Evolutionary conservation across 2,329 filamentous ascomycete species (phyloP).

Genomic region (Stromatinia cepivora): DNA sequence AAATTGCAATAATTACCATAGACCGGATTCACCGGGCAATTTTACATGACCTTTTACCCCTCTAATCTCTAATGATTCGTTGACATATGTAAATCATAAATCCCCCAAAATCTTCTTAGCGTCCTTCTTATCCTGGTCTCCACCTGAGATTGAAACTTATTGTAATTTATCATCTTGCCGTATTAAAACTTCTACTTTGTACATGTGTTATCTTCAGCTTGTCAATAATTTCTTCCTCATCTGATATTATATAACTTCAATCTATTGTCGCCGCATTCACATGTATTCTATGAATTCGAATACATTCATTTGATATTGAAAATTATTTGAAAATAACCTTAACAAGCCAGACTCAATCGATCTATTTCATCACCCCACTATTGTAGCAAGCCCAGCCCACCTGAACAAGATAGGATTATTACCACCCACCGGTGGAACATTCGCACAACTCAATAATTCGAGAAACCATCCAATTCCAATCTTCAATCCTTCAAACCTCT

Average conservation of each 20-base stretch:
- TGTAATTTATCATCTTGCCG: not conserved
- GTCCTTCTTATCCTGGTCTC: not conserved
- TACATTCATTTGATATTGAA: not conserved
- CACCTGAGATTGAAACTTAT: not conserved
- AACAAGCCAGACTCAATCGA: no score
- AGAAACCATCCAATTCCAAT: not conserved
- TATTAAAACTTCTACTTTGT: not conserved
- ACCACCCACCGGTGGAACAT: not conserved
- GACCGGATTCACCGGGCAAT: not conserved
- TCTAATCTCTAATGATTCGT: no score
- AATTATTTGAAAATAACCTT: not conserved
- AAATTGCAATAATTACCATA: not conserved
- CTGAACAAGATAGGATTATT: not conserved
- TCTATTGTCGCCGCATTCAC: not conserved
- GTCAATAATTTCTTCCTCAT: not conserved
- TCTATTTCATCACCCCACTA: slow-evolving; percentile 5
- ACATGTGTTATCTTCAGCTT: not conserved
- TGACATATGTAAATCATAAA: no score
- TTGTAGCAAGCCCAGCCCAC: not conserved
- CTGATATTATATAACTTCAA: not conserved
- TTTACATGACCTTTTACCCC: no score
- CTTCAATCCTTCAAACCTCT: not conserved
- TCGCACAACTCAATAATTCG: slow-evolving; percentile 12
- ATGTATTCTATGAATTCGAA: not conserved
- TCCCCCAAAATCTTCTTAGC: not conserved